Evolutionary conservation across 768 basidiomycete genomes (phyloP), one percentile per base, ranked within the genome.

Genomic region (Amanita jacksonii): DNA sequence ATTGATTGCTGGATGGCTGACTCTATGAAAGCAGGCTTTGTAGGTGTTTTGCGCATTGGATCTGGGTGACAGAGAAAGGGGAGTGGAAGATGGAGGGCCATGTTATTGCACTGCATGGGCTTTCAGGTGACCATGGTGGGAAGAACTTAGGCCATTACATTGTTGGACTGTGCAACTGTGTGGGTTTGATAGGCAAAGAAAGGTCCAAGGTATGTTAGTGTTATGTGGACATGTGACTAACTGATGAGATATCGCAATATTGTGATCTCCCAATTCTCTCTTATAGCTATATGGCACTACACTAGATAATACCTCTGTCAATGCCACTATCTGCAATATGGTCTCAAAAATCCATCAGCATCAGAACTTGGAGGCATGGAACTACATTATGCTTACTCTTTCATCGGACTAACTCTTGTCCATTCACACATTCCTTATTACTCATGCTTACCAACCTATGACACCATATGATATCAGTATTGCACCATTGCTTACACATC

Each of bases 91-190:
- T 63, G 2, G 15, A 44, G 2, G 10, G 22, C 0, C 54, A 54
- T 15, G 59, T 60, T 0, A 28, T 61, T 3, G 53, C 45, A 1
- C 58, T 62, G 18, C 46, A 50, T 15, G 32, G 20, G 1, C 45
- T 64, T 0, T 52, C 41, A 22, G 56, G 62, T 0, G 42, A 36
- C 1, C 60, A 64, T 27, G 46, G 20, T 41, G 55, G 60, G 3
- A 4, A 50, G 1, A 62, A 62, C 25, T 39, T 63, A 0, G 56
- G 56, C 0, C 32, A 42, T 0, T 62, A 60, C 32, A 51, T 62
- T 22, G 12, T 61, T 5, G 45, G 52, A 0, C 20, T 61, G 3
- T 49, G 48, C 25, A 51, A 61, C 10, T 45, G 51, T 9, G 50
- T 51, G 6, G 61, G 58, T 1, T 57, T 61, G n/a, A 52, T 47